phyloP scores from a whole-genome alignment of 2,329 filamentous ascomycete species.

The Phialophora tarda region DNA sequence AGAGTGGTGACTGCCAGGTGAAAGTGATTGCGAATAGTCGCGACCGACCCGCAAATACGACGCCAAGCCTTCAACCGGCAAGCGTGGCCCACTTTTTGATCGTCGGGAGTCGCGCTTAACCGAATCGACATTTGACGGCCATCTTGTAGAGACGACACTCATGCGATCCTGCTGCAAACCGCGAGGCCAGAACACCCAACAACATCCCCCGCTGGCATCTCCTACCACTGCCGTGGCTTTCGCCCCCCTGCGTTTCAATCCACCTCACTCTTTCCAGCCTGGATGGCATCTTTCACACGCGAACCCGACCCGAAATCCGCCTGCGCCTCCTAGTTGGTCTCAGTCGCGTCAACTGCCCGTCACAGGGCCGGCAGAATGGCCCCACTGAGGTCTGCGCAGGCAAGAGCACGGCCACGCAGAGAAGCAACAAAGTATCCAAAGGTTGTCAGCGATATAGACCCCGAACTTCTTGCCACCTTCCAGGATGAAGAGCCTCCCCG shows the following conservation, averaged over 20 bases:
- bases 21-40: conserved; percentile 3
- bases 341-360: conserved; percentile 27
- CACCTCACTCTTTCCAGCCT: conserved; percentile 7
- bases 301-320: conserved; percentile 26
- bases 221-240: too few relatives aligned
- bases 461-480: conserved; percentile 41
- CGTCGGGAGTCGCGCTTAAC: conserved; percentile 22
- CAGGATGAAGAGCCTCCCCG: conserved; percentile 63
- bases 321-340: conserved; percentile 29
- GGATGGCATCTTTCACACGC: conserved; percentile 26
- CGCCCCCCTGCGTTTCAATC: neutral
- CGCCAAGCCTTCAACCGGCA: conserved; percentile 2
- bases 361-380: conserved; percentile 32
- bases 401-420: conserved; percentile 40
- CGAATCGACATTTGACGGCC: conserved; percentile 16
- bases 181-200: conserved; percentile 1
- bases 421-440: conserved; percentile 43
- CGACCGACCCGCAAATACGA: conserved; percentile 2
- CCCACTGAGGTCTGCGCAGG: conserved; percentile 35
- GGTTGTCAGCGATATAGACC: conserved; percentile 40
- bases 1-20: conserved; percentile 12
- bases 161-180: conserved; percentile 1
- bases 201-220: neutral
- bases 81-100: neutral
- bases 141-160: conserved; percentile 27